These are phyloP conservation scores for Senna siamea DNA, from an alignment of 306 rosid species.

Conservation along the genomic window DNA sequence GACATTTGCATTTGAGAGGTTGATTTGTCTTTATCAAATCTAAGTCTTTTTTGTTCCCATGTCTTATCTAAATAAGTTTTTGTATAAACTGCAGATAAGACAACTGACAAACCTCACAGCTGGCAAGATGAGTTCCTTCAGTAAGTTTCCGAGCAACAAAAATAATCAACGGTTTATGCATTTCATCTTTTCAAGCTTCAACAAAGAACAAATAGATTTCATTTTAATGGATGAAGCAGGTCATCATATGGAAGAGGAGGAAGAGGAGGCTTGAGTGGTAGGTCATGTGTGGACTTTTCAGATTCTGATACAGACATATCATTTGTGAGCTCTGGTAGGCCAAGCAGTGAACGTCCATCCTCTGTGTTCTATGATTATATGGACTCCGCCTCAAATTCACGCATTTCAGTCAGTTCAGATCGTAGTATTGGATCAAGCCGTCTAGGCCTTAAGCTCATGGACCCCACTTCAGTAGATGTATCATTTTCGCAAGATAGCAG, in stretches of 20 bases:
- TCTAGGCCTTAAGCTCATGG: slow-evolving; percentile 43
- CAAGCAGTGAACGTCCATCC: slow-evolving; percentile 70
- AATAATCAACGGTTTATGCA: background rate
- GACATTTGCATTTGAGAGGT: slow-evolving; percentile 55
- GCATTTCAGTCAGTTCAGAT: slow-evolving; percentile 76
- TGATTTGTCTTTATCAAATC: slow-evolving; percentile 28
- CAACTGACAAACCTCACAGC: slow-evolving; percentile 64
- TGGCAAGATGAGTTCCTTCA: slow-evolving; percentile 55
- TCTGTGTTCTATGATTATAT: slow-evolving; percentile 56
- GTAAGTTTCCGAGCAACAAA: slow-evolving; percentile 40
- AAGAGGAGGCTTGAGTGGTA: slow-evolving; percentile 46
- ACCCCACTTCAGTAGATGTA: slow-evolving; percentile 50
- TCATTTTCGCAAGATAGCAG: slow-evolving; percentile 60
- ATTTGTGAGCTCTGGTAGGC: slow-evolving; percentile 80
- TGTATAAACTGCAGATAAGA: slow-evolving; percentile 44
- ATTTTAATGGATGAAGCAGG: slow-evolving; percentile 38
- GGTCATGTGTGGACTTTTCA: slow-evolving; percentile 49
- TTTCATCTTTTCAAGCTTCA: too few relatives aligned
- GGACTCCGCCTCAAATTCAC: slow-evolving; percentile 53
- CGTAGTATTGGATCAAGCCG: slow-evolving; percentile 60
- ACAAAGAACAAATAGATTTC: too few relatives aligned
- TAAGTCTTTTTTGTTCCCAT: background rate
- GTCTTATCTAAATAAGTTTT: background rate
- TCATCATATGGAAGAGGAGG: slow-evolving; percentile 46
- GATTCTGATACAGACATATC: slow-evolving; percentile 84